These are phyloP conservation scores for Parietichytrium sp. DNA, from an alignment of 108 stramenopile genomes.

Conservation along the genomic window DNA sequence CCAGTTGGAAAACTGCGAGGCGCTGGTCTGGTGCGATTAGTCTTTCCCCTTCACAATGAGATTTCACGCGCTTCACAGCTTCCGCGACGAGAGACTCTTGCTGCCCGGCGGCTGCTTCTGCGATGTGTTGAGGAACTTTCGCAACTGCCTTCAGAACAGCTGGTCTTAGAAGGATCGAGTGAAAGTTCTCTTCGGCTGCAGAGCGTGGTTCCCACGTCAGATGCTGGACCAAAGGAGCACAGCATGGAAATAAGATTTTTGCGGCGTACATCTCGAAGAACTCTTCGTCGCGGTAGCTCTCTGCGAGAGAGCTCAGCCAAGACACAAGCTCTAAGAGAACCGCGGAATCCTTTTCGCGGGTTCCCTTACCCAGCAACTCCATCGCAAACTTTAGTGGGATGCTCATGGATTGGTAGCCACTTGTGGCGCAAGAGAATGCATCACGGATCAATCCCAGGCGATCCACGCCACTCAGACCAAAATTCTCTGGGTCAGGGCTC, in stretches of 20 bases:
- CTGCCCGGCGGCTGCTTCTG: background rate
- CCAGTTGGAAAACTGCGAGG: constrained; percentile 19
- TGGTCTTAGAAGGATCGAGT: background rate
- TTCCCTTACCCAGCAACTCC: background rate
- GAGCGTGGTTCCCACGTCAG: background rate
- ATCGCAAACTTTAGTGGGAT: constrained; percentile 22
- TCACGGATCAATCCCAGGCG: constrained; percentile 40
- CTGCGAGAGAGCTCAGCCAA: background rate
- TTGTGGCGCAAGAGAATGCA: constrained; percentile 19
- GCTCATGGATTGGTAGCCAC: constrained; percentile 3
- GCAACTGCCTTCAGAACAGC: background rate
- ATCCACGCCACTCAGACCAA: background rate
- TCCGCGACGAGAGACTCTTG: background rate
- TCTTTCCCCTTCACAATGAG: no score
- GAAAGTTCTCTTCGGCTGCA: background rate
- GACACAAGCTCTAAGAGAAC: background rate
- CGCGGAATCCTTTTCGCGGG: constrained; percentile 21
- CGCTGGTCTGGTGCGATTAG: background rate
- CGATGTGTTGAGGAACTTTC: no score
- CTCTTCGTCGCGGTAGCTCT: constrained; percentile 21
- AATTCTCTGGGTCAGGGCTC: background rate
- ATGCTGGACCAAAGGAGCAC: background rate
- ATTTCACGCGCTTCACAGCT: background rate
- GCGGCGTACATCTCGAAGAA: background rate
- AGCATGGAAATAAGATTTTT: constrained; percentile 24